Percentiles rank a stretch among this genome's conserved stretches.
Conservation (phyloP, 2,329 filamentous ascomycete species). For the Claviceps africana region DNA sequence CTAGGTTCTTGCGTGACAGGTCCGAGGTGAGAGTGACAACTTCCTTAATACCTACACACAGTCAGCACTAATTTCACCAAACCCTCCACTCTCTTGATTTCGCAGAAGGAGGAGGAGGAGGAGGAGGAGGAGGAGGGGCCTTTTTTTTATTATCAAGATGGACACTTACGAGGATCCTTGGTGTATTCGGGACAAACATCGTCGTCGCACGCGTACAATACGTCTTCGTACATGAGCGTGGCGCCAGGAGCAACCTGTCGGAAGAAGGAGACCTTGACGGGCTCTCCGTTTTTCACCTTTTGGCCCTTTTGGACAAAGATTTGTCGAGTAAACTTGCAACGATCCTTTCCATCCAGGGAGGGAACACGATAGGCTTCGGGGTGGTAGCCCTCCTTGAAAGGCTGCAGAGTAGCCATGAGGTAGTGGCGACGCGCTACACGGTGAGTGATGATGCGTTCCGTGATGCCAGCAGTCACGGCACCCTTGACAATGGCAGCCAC, state of each 20-base stretch:
- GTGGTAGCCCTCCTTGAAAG: slow-evolving; percentile 97
- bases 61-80: slow-evolving; percentile 14
- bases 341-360: slow-evolving; percentile 88
- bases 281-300: slow-evolving; percentile 97
- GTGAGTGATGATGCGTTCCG: slow-evolving; percentile 89
- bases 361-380: slow-evolving; percentile 96
- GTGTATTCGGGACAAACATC: slow-evolving; percentile 98
- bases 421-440: slow-evolving; percentile 96
- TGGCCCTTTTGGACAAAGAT: slow-evolving; percentile 99
- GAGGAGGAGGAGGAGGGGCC: too few species aligned
- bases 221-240: slow-evolving; percentile 98
- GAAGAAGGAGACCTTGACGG: slow-evolving; percentile 98
- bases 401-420: slow-evolving; percentile 96
- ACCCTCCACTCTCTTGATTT: not conserved
- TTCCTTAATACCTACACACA: slow-evolving; percentile 77
- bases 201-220: slow-evolving; percentile 92
- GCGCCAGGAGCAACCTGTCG: slow-evolving; percentile 92
- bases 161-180: slow-evolving; percentile 87
- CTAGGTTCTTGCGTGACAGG: slow-evolving; percentile 91
- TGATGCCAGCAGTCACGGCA: slow-evolving; percentile 93
- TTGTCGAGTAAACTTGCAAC: slow-evolving; percentile 96
- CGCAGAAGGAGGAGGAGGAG: too few species aligned
- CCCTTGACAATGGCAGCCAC: slow-evolving; percentile 98
- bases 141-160: too few species aligned
- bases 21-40: slow-evolving; percentile 96